Percentiles rank a stretch among this genome's conserved stretches.
Evolutionary conservation across 495 filamentous ascomycete genomes (phyloP).

Genomic region (Aspergillus nanangensis): DNA sequence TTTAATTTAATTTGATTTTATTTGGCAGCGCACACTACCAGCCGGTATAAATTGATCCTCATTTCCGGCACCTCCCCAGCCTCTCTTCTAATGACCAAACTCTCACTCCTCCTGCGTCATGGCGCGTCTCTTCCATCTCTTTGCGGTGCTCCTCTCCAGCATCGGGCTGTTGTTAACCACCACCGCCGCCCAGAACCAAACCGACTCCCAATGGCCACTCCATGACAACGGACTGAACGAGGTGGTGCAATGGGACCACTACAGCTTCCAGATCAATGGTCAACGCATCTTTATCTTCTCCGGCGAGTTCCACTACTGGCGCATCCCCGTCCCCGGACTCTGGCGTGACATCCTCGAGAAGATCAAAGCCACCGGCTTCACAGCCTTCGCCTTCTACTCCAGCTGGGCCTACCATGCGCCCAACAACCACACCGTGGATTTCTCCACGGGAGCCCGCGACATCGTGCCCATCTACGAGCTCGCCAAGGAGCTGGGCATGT

Average conservation of each 20-base stretch:
- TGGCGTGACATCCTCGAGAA: conserved; percentile 61
- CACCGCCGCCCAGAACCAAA: conserved; percentile 14
- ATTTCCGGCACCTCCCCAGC: not conserved
- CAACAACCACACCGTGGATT: conserved; percentile 49
- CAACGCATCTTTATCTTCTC: conserved; percentile 56
- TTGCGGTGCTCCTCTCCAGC: conserved; percentile 13
- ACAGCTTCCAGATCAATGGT: conserved; percentile 52
- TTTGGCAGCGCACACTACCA: not conserved
- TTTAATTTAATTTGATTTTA: not conserved
- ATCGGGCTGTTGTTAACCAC: conserved; percentile 13
- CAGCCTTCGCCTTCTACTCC: conserved; percentile 51
- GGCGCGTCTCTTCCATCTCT: conserved; percentile 7
- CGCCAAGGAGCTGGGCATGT: conserved; percentile 45
- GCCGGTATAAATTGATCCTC: conserved; percentile 1
- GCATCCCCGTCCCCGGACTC: conserved; percentile 53
- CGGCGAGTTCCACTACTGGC: conserved; percentile 60
- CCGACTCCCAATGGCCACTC: conserved; percentile 37
- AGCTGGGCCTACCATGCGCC: conserved; percentile 56
- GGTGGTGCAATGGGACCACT: conserved; percentile 53
- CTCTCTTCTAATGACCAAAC: not conserved
- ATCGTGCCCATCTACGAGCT: conserved; percentile 49
- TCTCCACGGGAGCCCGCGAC: conserved; percentile 50
- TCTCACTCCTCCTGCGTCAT: not conserved
- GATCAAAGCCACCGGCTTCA: conserved; percentile 58
- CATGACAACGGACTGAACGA: conserved; percentile 48